Evolutionary conservation across 345 rosid species (phyloP), one percentile per base, ranked within the genome.

Genomic region (Euphorbia lathyris): DNA sequence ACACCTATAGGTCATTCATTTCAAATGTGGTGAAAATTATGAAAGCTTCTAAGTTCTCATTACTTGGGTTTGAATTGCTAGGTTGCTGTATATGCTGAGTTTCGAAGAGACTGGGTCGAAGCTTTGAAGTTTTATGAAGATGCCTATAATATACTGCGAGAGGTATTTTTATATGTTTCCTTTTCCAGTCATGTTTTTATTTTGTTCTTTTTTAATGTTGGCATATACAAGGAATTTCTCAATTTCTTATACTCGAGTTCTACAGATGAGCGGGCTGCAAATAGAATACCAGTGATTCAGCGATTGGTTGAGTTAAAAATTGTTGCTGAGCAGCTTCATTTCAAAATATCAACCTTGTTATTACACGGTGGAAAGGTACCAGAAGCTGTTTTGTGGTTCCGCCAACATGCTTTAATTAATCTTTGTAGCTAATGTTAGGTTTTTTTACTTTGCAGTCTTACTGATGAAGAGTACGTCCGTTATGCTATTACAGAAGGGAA

Each of bases 241-340:
- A 0, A 8, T 43, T 68, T 6, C 58, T 57, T 50, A 47, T 51
- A 64, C 26, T 47, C 26, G 36, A 50, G 13, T 72, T 43, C 77
- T 68, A 62, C 83, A 94, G 98, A 87, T 84, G 89, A 78, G 88
- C 74, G 87, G 91, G 79, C 89, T 32, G 76, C 91, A 6, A 88
- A 89, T 60, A 84, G 93, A 81, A 78, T 94, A 84, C 96, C 98
- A 51, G 82, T 86, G n/a, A 82, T 85, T 71, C 98, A 94, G 83
- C 86, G 95, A 14, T 81, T 94, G 77, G 77, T 88, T 51, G 95
- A 91, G 89, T 87, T 94, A 65, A 91, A 85, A 83, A 82, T 80
- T 73, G 85, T 91, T 58, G 97, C 96, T 23, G 98, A 94, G 81
- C 90, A 78, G 57, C 78, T 94, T 85, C 95, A 91, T 83, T 91